These are phyloP conservation scores for Lachnellula subtilissima DNA, from an alignment of 2,329 filamentous ascomycete genomes.

Conservation along the genomic window DNA sequence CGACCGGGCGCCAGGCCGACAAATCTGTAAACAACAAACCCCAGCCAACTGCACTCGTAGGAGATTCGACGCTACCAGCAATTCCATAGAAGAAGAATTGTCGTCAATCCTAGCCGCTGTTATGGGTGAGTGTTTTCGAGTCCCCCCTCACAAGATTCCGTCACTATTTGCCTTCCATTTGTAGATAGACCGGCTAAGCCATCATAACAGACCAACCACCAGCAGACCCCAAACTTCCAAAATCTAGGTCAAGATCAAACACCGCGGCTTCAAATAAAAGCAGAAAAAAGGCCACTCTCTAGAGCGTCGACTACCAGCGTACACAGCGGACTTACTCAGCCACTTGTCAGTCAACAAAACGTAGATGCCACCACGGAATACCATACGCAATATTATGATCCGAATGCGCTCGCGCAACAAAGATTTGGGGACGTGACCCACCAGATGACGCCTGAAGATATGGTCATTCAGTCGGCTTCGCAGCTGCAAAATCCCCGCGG, in stretches of 20 bases:
- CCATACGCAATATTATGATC: constrained; percentile 32
- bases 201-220: constrained; percentile 26
- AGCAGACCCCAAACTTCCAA: constrained; percentile 33
- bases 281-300: constrained; percentile 40
- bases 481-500: constrained; percentile 49
- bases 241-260: constrained; percentile 41
- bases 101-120: constrained; percentile 10
- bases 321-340: constrained; percentile 32
- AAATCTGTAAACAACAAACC: constrained; percentile 23
- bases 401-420: constrained; percentile 26
- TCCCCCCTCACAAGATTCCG: neutral
- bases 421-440: constrained; percentile 26
- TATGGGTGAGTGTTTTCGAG: constrained; percentile 26
- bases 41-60: constrained; percentile 5
- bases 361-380: constrained; percentile 22
- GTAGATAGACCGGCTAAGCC: constrained; percentile 14
- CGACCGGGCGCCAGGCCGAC: constrained; percentile 1
- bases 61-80: neutral
- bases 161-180: neutral
- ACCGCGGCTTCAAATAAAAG: constrained; percentile 40
- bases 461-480: constrained; percentile 53
- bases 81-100: neutral
- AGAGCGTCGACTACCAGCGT: constrained; percentile 45
- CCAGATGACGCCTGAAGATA: constrained; percentile 51
- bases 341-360: constrained; percentile 29